Conservation (phyloP, 768 basidiomycete species). For the Mycena venus region DNA sequence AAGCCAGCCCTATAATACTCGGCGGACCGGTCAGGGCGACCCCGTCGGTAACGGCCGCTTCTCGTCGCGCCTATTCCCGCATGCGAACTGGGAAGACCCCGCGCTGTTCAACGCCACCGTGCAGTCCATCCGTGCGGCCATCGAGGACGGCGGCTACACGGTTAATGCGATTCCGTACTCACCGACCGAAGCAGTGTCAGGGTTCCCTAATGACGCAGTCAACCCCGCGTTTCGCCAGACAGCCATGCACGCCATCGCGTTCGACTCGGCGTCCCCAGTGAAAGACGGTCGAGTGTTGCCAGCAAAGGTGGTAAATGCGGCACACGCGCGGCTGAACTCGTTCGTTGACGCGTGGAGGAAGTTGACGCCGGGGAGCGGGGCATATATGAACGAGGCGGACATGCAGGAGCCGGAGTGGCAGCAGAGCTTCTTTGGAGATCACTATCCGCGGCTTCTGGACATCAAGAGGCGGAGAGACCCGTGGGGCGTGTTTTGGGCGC, state of each 20-base stretch:
- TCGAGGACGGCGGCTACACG: background rate
- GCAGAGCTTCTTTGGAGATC: conserved; percentile 28
- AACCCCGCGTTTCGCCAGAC: conserved; percentile 1
- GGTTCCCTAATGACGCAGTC: conserved; percentile 4
- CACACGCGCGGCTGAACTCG: background rate
- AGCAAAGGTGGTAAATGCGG: background rate
- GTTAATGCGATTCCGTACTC: background rate
- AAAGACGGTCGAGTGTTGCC: background rate
- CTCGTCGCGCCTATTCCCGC: conserved; percentile 1
- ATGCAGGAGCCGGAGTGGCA: conserved; percentile 22
- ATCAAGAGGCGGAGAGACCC: conserved; percentile 30
- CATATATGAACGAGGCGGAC: conserved; percentile 17
- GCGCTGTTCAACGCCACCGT: conserved; percentile 6
- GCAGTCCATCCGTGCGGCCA: background rate
- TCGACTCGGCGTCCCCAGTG: conserved; percentile 2
- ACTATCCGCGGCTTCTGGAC: conserved; percentile 31
- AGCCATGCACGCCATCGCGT: background rate
- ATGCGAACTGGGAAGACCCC: background rate
- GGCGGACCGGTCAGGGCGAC: conserved; percentile 2
- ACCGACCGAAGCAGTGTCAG: background rate
- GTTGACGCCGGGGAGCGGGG: background rate
- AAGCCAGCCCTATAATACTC: background rate
- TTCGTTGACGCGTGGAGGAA: background rate
- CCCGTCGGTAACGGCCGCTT: background rate
- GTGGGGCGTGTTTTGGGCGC: conserved; percentile 19